Conservation (phyloP, 805 yeast species). For the Zygoascus flipseniorum region DNA sequence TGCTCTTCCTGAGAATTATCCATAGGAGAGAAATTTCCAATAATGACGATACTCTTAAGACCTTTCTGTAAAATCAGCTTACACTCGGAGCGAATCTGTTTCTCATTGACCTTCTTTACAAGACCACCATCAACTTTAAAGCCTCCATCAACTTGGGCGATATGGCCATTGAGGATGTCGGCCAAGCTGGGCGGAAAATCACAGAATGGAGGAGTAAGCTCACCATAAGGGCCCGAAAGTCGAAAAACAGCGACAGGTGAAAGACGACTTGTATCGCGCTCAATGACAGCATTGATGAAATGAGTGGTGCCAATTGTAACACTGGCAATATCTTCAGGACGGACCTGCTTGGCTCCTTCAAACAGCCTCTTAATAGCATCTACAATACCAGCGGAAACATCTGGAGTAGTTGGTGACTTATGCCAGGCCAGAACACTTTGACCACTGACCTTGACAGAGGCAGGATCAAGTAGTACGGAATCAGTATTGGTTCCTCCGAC, state of each 20-base stretch:
- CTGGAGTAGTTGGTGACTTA: conserved; percentile 37
- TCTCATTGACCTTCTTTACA: conserved; percentile 7
- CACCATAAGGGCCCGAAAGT: conserved; percentile 37
- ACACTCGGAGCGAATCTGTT: conserved; percentile 21
- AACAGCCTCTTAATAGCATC: conserved; percentile 32
- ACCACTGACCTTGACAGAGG: conserved; percentile 5
- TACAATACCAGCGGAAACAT: conserved; percentile 39
- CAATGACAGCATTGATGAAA: conserved; percentile 45
- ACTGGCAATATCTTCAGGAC: conserved; percentile 28
- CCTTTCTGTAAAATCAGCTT: conserved; percentile 27
- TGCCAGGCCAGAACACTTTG: conserved; percentile 35
- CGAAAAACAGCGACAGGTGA: conserved; percentile 40
- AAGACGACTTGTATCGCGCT: conserved; percentile 35
- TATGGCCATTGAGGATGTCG: conserved; percentile 8
- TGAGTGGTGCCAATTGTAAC: conserved; percentile 50
- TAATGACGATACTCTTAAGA: conserved; percentile 30
- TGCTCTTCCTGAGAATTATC: conserved; percentile 32
- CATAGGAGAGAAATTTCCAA: conserved; percentile 36
- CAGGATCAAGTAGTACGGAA: conserved; percentile 30
- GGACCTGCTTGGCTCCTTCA: conserved; percentile 4
- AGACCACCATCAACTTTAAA: conserved; percentile 11
- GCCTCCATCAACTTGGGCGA: conserved; percentile 11
- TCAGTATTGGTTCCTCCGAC: conserved; percentile 48
- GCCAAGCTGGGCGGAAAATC: conserved; percentile 32
- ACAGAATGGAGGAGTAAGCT: conserved; percentile 35